Evolutionary conservation across 1,284 basidiomycete genomes (phyloP).

Genomic region (Fomitopsis schrenkii): DNA sequence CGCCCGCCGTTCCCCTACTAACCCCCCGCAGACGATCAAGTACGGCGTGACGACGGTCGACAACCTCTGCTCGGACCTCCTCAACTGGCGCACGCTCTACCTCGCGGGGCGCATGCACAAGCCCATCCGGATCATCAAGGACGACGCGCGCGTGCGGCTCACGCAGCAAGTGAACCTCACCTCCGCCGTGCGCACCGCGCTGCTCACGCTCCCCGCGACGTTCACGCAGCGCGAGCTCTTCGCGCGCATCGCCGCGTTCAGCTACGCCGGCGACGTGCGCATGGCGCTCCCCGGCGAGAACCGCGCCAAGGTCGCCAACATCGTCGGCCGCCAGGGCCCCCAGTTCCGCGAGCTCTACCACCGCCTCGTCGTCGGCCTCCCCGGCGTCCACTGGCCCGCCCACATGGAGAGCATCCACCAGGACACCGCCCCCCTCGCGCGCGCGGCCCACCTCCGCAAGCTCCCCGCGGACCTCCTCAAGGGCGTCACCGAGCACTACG

Average conservation of each 20-base stretch:
- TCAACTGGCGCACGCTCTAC: conserved; percentile 94
- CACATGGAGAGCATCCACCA: conserved; percentile 57
- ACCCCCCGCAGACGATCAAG: conserved; percentile 73
- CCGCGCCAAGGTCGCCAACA: conserved; percentile 90
- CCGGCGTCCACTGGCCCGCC: conserved; percentile 68
- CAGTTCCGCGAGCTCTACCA: conserved; percentile 90
- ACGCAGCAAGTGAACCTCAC: conserved; percentile 93
- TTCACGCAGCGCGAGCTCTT: conserved; percentile 85
- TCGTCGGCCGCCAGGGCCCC: conserved; percentile 76
- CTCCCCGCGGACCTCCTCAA: conserved; percentile 67
- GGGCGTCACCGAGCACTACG: conserved; percentile 54
- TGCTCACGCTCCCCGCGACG: conserved; percentile 54
- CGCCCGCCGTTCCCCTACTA: conserved; percentile 5
- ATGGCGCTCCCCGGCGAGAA: conserved; percentile 96
- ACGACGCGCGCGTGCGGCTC: conserved; percentile 84
- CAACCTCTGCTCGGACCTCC: conserved; percentile 83
- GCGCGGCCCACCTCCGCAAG: conserved; percentile 72
- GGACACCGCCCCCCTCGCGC: conserved; percentile 61
- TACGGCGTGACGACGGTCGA: conserved; percentile 97
- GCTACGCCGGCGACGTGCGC: conserved; percentile 88
- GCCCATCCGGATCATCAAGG: conserved; percentile 85
- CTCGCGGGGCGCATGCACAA: conserved; percentile 97
- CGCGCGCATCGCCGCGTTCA: conserved; percentile 81
- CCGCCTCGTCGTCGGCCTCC: conserved; percentile 70
- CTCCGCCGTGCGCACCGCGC: conserved; percentile 82